phyloP scores from a whole-genome alignment of 2,329 filamentous ascomycete species.

The Orbilia ellipsospora region DNA sequence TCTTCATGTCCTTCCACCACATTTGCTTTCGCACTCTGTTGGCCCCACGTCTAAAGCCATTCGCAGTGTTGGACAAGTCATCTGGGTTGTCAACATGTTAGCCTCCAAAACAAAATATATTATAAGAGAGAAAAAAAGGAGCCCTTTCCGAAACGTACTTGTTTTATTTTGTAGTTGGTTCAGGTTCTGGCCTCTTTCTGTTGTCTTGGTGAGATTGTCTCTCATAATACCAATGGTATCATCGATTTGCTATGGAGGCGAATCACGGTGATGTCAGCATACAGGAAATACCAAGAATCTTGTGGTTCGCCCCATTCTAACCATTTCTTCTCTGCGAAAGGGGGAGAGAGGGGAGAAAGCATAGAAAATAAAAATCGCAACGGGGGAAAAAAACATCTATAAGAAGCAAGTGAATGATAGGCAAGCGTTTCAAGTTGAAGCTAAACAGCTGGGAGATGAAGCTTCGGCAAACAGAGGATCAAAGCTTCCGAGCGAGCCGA shows the following conservation, averaged over 20 bases:
- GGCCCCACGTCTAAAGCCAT: conserved; percentile 94
- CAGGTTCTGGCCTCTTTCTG: conserved; percentile 88
- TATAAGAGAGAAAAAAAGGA: background rate
- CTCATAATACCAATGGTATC: conserved; percentile 95
- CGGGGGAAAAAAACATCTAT: background rate
- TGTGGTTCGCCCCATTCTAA: too few relatives aligned
- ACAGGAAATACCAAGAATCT: background rate
- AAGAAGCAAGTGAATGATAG: background rate
- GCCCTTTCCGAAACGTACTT: conserved; percentile 55
- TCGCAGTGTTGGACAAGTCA: conserved; percentile 90
- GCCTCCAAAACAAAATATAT: conserved; percentile 3
- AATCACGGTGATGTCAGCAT: conserved; percentile 32
- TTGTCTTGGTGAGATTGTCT: conserved; percentile 97
- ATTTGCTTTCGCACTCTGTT: conserved; percentile 97
- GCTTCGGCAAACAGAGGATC: background rate
- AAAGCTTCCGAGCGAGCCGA: conserved; percentile 18
- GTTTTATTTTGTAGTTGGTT: conserved; percentile 93
- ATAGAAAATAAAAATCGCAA: background rate
- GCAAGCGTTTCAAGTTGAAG: background rate
- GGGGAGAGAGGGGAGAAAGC: background rate
- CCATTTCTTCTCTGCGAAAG: too few relatives aligned
- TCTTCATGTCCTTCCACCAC: conserved; percentile 99
- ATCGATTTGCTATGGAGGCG: conserved; percentile 83
- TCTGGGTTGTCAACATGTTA: conserved; percentile 64
- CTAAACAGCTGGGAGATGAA: background rate